Evolutionary conservation across 202 grass and related monocot species (phyloP).

Genomic region (Eragrostis tef): DNA sequence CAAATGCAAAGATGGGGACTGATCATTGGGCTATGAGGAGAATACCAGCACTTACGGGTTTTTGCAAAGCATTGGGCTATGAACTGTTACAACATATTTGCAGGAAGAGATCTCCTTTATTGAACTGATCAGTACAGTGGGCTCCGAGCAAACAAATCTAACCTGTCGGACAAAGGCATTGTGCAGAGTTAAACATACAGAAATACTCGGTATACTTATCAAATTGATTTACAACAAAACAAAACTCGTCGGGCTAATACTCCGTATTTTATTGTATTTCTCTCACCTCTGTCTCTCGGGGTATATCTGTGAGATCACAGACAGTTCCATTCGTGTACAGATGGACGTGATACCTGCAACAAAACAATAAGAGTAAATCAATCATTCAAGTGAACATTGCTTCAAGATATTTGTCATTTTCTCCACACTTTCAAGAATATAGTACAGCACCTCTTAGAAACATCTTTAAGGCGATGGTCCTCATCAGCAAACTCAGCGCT

Average conservation of each 20-base stretch:
- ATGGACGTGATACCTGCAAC: slow-evolving; percentile 87
- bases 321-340: slow-evolving; percentile 84
- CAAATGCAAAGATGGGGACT: neutral
- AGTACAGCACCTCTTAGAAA: slow-evolving; percentile 68
- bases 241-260: neutral
- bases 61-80: slow-evolving; percentile 89
- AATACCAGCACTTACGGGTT: slow-evolving; percentile 69
- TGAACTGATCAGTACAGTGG: slow-evolving; percentile 71
- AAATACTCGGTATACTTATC: neutral
- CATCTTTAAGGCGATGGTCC: slow-evolving; percentile 61
- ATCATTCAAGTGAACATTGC: slow-evolving; percentile 14
- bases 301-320: slow-evolving; percentile 83
- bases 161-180: slow-evolving; percentile 57
- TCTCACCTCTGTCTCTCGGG: slow-evolving; percentile 79
- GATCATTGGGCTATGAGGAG: neutral
- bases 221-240: slow-evolving; percentile 13
- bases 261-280: neutral
- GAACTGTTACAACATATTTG: slow-evolving; percentile 83
- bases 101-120: slow-evolving; percentile 96
- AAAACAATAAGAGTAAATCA: slow-evolving; percentile 14
- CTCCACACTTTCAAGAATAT: neutral
- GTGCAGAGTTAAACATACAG: slow-evolving; percentile 10
- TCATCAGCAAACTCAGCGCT: slow-evolving; percentile 56
- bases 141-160: slow-evolving; percentile 82
- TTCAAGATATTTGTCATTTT: slow-evolving; percentile 7